Conservation (phyloP, 2,329 filamentous ascomycete species). For the Diaporthe citri region DNA sequence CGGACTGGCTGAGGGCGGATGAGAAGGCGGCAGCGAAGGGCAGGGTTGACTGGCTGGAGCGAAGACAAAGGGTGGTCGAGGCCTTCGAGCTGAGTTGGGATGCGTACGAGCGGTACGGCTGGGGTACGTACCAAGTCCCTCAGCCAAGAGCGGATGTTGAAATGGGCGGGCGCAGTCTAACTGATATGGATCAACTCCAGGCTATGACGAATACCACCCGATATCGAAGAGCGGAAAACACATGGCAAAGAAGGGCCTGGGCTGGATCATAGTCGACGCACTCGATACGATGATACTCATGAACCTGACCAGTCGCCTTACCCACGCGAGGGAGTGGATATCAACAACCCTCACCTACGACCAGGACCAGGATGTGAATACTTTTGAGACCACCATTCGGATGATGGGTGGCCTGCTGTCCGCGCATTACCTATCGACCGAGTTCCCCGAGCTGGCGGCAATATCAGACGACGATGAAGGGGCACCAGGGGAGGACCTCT, state of each 20-base stretch:
- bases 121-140: conserved; percentile 74
- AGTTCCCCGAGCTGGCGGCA: conserved; percentile 83
- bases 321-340: conserved; percentile 91
- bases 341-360: conserved; percentile 84
- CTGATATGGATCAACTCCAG: conserved; percentile 56
- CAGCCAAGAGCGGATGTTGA: background rate
- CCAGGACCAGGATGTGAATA: conserved; percentile 95
- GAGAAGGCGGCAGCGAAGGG: conserved; percentile 52
- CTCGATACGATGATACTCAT: conserved; percentile 98
- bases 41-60: conserved; percentile 78
- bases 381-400: conserved; percentile 97
- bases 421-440: conserved; percentile 92
- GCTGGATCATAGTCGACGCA: conserved; percentile 98
- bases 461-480: conserved; percentile 79
- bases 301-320: conserved; percentile 90
- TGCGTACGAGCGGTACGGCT: conserved; percentile 91
- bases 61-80: conserved; percentile 86
- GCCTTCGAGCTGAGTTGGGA: conserved; percentile 94
- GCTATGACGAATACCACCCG: conserved; percentile 89
- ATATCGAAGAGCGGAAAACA: conserved; percentile 81
- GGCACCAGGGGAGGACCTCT: conserved; percentile 85
- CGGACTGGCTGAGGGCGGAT: conserved; percentile 70
- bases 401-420: conserved; percentile 95
- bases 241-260: conserved; percentile 90
- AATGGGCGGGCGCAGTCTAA: background rate